Base-by-base conservation (phyloP, 805 yeast species). In the Candida jianshihensis region DNA sequence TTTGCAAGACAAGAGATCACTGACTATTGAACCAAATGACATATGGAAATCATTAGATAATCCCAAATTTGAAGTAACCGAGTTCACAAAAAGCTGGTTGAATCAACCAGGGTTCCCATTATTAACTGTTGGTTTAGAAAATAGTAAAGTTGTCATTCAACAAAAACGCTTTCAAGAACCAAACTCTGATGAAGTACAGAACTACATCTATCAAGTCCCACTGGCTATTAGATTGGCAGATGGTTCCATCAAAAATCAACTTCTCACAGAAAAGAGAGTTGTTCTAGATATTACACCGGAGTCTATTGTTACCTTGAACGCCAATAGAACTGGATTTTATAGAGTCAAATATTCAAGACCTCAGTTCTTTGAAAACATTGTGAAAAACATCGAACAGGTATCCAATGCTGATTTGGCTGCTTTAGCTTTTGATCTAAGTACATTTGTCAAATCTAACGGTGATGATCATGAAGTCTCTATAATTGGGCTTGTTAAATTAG, bases 191-290 rank as follows among this genome's bases (percentile, higher is more conserved):
- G 47, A 60, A 12, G 45, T 66, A 26, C 85, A 78, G 51, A 78
- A 79, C 46, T 59, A 64, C 28, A 80, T 81, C 4, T 81, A 63
- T 49, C 81, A 78, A 43, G 60, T 81, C 31, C 89, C 90, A 4
- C 53, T 83, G 31, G 55, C 66, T 4, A 53, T 75, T 26, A 67
- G 59, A 33, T 45, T 61, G 2, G 36, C 31, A 18, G 63, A 55
- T 54, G 70, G 59, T 3, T 51, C 61, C 17, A 41, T 61, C 1
- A 54, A 55, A 19, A 66, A 68, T 43, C 57, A 63, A 30, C 42
- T 75, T 34, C 36, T 71, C 48, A 65, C 66, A 6, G 79, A 72
- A 43, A 57, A 48, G 28, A 13, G 38, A 25, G 40, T 38, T 30
- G 48, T 56, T 47, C 46, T 22, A 7, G 44, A 44, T 6, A 35